Percentiles rank a stretch among this genome's conserved stretches.
Conservation (phyloP, 441 rosid species). For the Croton laevigatus region DNA sequence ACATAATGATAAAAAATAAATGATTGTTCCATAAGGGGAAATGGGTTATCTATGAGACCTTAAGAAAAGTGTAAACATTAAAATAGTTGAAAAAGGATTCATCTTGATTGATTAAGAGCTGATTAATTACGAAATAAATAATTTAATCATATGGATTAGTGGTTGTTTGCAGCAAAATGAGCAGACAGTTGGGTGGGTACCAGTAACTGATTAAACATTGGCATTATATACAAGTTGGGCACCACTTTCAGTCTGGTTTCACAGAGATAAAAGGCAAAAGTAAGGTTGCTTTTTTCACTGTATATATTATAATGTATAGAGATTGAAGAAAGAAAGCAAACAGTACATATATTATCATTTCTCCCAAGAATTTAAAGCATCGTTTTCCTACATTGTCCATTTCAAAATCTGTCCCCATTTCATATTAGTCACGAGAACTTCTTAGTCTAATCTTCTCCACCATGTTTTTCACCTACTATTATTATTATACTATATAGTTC, state of each 20-base stretch:
- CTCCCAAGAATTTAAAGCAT: slow-evolving; percentile 2
- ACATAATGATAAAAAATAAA: not conserved
- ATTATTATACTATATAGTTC: no score
- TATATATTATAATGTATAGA: not conserved
- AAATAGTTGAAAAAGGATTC: not conserved
- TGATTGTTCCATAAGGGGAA: not conserved
- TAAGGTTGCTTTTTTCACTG: slow-evolving; percentile 10
- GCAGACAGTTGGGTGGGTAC: not conserved
- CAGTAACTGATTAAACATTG: no score
- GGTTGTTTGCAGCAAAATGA: not conserved
- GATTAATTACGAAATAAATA: not conserved
- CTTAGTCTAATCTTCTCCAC: not conserved
- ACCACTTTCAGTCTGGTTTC: slow-evolving; percentile 1
- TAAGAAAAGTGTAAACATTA: not conserved
- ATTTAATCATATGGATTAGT: not conserved
- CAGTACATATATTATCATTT: no score
- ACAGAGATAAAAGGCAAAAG: slow-evolving; percentile 2
- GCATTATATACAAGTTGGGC: not conserved
- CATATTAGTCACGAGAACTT: slow-evolving; percentile 9
- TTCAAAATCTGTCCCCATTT: slow-evolving; percentile 12
- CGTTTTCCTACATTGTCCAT: slow-evolving; percentile 18
- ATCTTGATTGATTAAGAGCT: not conserved
- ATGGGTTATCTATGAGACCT: not conserved
- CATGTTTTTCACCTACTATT: not conserved
- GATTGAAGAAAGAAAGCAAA: not conserved